These are phyloP conservation scores for Helicocarpus griseus DNA, from an alignment of 2,329 filamentous ascomycete species.

Conservation along the genomic window DNA sequence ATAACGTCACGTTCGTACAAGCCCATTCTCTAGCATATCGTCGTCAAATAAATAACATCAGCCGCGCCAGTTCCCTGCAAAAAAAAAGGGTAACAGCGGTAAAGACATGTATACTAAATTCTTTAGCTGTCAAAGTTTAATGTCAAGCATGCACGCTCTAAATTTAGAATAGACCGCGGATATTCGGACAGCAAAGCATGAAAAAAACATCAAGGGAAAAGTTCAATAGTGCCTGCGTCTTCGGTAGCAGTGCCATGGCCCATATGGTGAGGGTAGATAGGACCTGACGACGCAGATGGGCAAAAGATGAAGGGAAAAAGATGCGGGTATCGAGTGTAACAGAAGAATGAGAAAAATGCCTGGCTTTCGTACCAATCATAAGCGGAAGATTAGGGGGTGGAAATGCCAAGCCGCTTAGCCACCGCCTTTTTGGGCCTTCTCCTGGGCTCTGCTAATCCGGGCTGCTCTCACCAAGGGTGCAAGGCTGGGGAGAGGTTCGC, in stretches of 20 bases:
- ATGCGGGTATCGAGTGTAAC: background rate
- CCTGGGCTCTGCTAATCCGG: conserved; percentile 72
- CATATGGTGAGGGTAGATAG: background rate
- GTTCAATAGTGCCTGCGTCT: too few relatives aligned
- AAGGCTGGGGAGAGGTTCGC: conserved; percentile 64
- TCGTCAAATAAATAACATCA: conserved; percentile 1
- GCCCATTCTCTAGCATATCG: background rate
- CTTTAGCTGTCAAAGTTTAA: background rate
- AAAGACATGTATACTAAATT: background rate
- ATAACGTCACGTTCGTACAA: background rate
- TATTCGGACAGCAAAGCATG: background rate
- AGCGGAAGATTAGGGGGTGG: background rate
- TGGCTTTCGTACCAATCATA: background rate
- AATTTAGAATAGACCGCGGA: background rate
- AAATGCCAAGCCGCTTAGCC: conserved; percentile 16
- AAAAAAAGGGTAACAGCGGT: background rate
- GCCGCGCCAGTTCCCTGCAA: background rate
- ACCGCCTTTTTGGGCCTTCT: conserved; percentile 61
- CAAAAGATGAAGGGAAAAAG: background rate
- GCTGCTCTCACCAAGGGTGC: conserved; percentile 81
- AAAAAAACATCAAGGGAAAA: background rate
- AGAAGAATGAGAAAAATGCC: background rate
- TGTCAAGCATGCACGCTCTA: background rate
- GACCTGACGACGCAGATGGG: background rate
- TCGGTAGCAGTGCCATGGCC: too few relatives aligned